Evolutionary conservation across 1,284 basidiomycete genomes (phyloP), one percentile per base, ranked within the genome.

Genomic region (Cutaneotrichosporon sp.): DNA sequence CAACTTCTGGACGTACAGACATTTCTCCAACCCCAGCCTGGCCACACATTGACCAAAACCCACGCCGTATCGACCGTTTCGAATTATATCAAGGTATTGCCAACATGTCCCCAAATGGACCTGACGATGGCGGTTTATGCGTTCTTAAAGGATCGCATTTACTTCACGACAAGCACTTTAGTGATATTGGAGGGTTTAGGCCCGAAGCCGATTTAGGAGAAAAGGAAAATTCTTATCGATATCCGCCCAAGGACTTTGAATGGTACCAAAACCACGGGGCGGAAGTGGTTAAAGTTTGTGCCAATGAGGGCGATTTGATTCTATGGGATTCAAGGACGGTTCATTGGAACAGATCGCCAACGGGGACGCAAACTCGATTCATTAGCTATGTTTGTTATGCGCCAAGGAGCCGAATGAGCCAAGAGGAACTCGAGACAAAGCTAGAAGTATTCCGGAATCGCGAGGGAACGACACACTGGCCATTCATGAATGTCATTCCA

Each of bases 1-100:
- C 26, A 18, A 42, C 50, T 46, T 16, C 34, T 8, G 62, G 60
- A 4, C 51, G 62, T 16, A 59, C 50, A 1, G 70, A 72, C 56
- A 65, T 72, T 7, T 14, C 53, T 46, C 61, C 64, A 5, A 72
- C 70, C 1, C 21, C 34, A 11, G 50, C 67, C 2, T 72, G 69
- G 70, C 70, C 70, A 26, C 70, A 72, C 65, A 72, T 72, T 31
- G 70, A 72, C 63, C 67, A 70, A 58, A 70, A 72, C 63, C 67
- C 70, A 8, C 64, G 70, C 26, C 56, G 52, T 32, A 42, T 72
- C 47, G 50, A 65, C 58, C 58, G 34, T 2, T 68, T 72, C 47
- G 67, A 70, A 50, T 60, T 72, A 31, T 72, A 70, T 59, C 69
- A 72, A 56, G 68, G 69, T 31, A 69, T 74, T 26, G 72, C 70